Conservation (phyloP, 2,329 filamentous ascomycete species). For the Pseudocercospora pini-densiflorae region DNA sequence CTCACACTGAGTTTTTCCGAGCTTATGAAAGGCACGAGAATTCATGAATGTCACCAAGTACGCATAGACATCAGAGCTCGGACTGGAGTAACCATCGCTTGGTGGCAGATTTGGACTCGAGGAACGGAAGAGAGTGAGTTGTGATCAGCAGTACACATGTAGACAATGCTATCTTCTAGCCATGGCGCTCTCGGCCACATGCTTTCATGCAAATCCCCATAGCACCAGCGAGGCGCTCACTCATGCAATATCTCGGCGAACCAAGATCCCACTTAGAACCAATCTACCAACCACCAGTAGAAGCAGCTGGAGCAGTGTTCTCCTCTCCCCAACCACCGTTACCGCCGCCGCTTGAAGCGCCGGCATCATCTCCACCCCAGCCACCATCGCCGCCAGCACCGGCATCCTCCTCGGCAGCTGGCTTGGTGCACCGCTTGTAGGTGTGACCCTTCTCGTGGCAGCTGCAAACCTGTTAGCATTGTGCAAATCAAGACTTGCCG, state of each 20-base stretch:
- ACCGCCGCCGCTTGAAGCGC: conserved; percentile 13
- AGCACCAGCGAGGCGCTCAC: background rate
- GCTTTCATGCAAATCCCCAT: background rate
- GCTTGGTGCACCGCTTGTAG: conserved; percentile 35
- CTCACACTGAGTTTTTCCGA: background rate
- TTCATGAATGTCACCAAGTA: background rate
- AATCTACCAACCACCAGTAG: conserved; percentile 21
- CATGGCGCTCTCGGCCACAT: background rate
- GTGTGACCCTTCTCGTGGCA: conserved; percentile 43
- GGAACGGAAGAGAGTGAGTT: background rate
- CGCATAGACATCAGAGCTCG: background rate
- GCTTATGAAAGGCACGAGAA: background rate
- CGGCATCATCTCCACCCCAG: conserved; percentile 15
- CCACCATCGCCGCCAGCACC: conserved; percentile 19
- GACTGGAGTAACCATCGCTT: background rate
- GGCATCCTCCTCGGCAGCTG: conserved; percentile 15
- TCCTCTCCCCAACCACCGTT: conserved; percentile 13
- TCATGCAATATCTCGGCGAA: background rate
- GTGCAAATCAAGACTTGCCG: too few species aligned
- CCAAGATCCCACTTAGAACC: background rate
- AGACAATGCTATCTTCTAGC: background rate
- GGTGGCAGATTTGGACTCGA: background rate
- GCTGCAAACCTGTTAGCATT: conserved; percentile 31
- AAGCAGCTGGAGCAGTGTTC: conserved; percentile 14
- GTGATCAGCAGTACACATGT: background rate